Conservation (phyloP, 352 stramenopile genomes). For the Pythium vanterpoolii region DNA sequence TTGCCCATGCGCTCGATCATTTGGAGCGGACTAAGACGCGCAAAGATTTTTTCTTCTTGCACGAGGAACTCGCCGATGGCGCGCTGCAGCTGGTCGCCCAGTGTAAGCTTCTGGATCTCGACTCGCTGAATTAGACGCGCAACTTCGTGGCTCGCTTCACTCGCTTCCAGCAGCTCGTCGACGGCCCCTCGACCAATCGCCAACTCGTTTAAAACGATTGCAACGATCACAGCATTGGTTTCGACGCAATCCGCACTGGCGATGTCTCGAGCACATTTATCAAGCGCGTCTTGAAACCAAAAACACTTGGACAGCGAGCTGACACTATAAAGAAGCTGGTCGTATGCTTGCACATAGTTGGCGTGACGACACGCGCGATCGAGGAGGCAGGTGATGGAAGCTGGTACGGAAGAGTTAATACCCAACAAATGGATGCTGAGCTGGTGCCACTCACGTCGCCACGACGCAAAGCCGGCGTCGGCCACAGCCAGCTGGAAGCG, state of each 20-base stretch:
- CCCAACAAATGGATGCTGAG: slow-evolving; percentile 37
- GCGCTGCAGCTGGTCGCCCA: slow-evolving; percentile 30
- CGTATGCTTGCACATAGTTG: slow-evolving; percentile 35
- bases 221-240: background rate
- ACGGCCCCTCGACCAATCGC: slow-evolving; percentile 25
- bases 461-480: slow-evolving; percentile 23
- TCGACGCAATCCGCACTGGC: background rate
- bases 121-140: slow-evolving; percentile 19
- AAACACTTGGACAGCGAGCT: slow-evolving; percentile 46
- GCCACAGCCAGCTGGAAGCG: slow-evolving; percentile 15
- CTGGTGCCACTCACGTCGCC: slow-evolving; percentile 65
- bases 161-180: slow-evolving; percentile 37
- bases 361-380: slow-evolving; percentile 43
- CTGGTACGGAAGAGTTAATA: slow-evolving; percentile 4
- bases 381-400: slow-evolving; percentile 28
- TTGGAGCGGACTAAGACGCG: slow-evolving; percentile 17
- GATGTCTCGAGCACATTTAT: slow-evolving; percentile 26
- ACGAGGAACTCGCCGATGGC: slow-evolving; percentile 23
- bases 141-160: slow-evolving; percentile 23
- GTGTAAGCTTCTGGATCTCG: slow-evolving; percentile 23
- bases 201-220: slow-evolving; percentile 23
- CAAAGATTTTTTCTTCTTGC: slow-evolving; percentile 18
- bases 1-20: slow-evolving; percentile 23
- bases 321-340: slow-evolving; percentile 27
- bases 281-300: slow-evolving; percentile 39